Evolutionary conservation across 257 asterid species (phyloP), one percentile per base, ranked within the genome.

Genomic region (Agastache rugosa): DNA sequence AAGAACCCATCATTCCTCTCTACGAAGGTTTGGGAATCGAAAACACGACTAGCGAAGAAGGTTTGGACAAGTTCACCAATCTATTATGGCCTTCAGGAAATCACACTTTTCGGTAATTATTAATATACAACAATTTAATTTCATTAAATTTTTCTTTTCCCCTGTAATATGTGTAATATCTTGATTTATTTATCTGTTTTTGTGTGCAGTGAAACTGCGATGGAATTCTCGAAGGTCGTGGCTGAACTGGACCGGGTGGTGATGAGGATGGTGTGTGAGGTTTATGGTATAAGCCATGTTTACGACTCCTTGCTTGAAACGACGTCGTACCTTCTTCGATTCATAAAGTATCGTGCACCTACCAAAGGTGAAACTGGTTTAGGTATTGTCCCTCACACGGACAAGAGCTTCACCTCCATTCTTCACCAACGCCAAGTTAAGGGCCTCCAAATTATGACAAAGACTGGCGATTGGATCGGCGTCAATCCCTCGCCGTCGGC

Each of bases 1-100:
- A 84, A 58, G 58, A 56, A 63, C 80, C 87, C 2, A 1, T 69
- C 7, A 65, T 85, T 4, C 91, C 91, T 15, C 51, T 86, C 31
- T 85, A 78, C 27, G 89, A 87, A 79, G 79, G 89, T 9, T 20
- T 87, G 2, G 89, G 87, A 9, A 68, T 87, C 44, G 89, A 83
- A 60, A 64, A 80, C 45, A 69, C 91, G 5, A 78, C 73, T 1
- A 74, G 67, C 2, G 37, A 64, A 0, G n/a, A 64, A 37, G 78
- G 78, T 12, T 60, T 74, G 1, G 5, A 77, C 23, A 69, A 11
- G 3, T 87, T 87, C 20, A 72, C 83, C 12, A 16, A 5, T 63
- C 80, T 82, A 58, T n/a, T 87, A 55, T 87, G 91, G 91, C 91
- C 91, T 6, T 66, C 76, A 0, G 91, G 89, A 60, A 82, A 87